Conservation (phyloP, 1,284 basidiomycete genomes). For the Cryptococcus jaspeensis region DNA sequence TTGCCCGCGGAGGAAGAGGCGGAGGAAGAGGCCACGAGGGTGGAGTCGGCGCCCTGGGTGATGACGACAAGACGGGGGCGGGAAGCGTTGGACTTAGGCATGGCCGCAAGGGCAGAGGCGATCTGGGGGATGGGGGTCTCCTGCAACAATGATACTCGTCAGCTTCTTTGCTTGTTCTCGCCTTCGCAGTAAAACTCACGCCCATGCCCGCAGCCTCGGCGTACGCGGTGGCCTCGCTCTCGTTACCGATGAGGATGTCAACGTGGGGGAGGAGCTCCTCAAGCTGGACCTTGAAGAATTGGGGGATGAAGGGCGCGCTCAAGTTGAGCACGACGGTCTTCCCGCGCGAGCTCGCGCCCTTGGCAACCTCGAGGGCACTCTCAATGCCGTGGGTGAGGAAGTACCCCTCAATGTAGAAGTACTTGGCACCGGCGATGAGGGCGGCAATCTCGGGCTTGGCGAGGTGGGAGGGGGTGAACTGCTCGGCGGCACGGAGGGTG, state of each 20-base stretch:
- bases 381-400: constrained; percentile 93
- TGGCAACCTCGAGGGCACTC: constrained; percentile 71
- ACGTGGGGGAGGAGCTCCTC: constrained; percentile 75
- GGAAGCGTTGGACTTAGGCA: constrained; percentile 64
- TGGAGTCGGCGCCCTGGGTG: constrained; percentile 84
- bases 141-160: constrained; percentile 1
- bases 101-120: constrained; percentile 68
- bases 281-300: constrained; percentile 86
- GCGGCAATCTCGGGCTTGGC: constrained; percentile 72
- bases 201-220: constrained; percentile 63
- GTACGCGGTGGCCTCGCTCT: constrained; percentile 88
- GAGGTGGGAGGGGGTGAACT: constrained; percentile 79
- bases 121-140: constrained; percentile 64
- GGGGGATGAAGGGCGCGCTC: constrained; percentile 94
- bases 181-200: constrained; percentile 35
- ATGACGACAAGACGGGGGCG: constrained; percentile 82
- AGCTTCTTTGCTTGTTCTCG: background rate
- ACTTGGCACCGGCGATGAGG: constrained; percentile 74
- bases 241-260: constrained; percentile 91
- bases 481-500: constrained; percentile 84
- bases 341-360: constrained; percentile 71
- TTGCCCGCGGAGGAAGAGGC: constrained; percentile 55
- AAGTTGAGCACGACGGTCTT: constrained; percentile 92
- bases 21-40: constrained; percentile 70
- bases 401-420: constrained; percentile 95